Evolutionary conservation across 225 moss, liverwort and hornwort species (phyloP), one percentile per base, ranked within the genome.

Genomic region (Pseudisothecium myosuroides): DNA sequence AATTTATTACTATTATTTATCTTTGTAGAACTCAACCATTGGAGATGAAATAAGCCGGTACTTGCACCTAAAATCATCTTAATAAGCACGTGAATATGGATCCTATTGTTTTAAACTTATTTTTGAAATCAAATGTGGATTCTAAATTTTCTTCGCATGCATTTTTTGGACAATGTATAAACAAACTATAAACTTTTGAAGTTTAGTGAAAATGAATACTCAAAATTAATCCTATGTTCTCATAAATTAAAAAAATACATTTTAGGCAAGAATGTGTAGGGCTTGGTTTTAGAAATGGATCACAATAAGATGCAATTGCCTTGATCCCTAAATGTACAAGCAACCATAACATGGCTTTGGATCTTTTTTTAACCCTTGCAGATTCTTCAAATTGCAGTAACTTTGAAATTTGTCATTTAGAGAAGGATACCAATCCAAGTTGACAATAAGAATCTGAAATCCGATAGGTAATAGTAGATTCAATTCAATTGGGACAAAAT

Each of bases 21-120:
- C 34, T 65, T 36, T 36, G 0, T 18, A 14, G 4, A 18, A 0
- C 0, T 19, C 15, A 36, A 19, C 10, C 5, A 37, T 20, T 66
- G 9, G 37, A 66, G 11, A 37, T 37, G 11, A 37, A 19, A 10
- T 11, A 37, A 18, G n/a, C n/a, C n/a, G 11, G 34, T 34, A 65
- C 5, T 2, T 34, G 2, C 9, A 34, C 3, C 36, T 66, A 36
- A 36, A 36, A 66, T 36, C 11, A 36, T 66, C 1, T 36, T 6
- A 36, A 36, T 10, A 66, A 66, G 20, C 1, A 36, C 3, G 1
- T 66, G 20, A 3, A 1, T 36, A 11, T 66, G 11, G 37, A 20
- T 37, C 19, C 18, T 36, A 65, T 18, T 18, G 10, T 66, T n/a
- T n/a, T n/a, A n/a, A n/a, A n/a, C n/a, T 66, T 66, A 19, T 36